phyloP scores from a whole-genome alignment of 2,329 filamentous ascomycete species.

The Sarocladium strictum region DNA sequence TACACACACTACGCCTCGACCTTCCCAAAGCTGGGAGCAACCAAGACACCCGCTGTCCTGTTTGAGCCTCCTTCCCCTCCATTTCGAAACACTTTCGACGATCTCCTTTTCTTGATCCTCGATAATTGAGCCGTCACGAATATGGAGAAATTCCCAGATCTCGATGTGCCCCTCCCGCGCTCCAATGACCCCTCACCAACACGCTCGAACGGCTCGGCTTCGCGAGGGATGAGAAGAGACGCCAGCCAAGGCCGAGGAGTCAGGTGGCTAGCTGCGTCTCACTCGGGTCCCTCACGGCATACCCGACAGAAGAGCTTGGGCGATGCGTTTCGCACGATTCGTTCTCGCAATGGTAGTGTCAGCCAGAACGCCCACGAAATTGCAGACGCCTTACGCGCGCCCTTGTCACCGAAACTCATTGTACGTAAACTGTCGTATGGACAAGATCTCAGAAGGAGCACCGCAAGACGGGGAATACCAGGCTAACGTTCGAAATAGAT shows the following conservation, averaged over 20 bases:
- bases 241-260: not conserved
- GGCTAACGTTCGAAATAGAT: conserved; percentile 43
- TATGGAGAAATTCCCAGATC: conserved; percentile 55
- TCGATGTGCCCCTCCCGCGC: conserved; percentile 32
- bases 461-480: no score
- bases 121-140: not conserved
- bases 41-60: not conserved
- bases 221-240: not conserved
- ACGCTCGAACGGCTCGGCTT: conserved; percentile 16
- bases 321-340: conserved; percentile 80
- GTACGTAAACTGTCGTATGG: conserved; percentile 45
- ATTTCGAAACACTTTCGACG: not conserved
- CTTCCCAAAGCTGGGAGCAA: not conserved
- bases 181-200: conserved; percentile 18
- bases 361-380: conserved; percentile 92
- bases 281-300: conserved; percentile 38
- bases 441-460: no score
- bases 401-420: conserved; percentile 80
- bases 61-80: not conserved
- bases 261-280: not conserved
- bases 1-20: conserved; percentile 1
- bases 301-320: conserved; percentile 77
- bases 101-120: not conserved
- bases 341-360: conserved; percentile 75
- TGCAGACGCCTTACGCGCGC: conserved; percentile 82